phyloP scores from a whole-genome alignment of 805 yeast species.

The Wickerhamomyces sydowiorum region DNA sequence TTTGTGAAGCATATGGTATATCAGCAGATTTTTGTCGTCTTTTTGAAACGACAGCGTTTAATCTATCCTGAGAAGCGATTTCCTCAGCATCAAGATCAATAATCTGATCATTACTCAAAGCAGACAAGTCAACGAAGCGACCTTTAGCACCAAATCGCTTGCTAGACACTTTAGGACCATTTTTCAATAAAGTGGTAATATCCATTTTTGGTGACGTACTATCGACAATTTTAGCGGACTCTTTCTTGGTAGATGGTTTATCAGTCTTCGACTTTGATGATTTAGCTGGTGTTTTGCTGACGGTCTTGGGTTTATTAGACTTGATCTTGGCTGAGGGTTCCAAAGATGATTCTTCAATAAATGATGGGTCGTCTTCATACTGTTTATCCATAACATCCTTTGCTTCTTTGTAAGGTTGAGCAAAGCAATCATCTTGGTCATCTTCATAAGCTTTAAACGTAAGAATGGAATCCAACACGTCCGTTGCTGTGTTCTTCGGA shows the following conservation, averaged over 20 bases:
- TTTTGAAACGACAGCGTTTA: constrained; percentile 1
- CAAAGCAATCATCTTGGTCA: constrained; percentile 3
- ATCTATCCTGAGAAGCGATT: neutral
- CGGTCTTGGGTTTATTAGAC: too few relatives aligned
- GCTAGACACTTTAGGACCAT: constrained; percentile 1
- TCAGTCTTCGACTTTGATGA: neutral
- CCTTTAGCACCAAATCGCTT: constrained; percentile 3
- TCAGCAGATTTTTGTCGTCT: neutral
- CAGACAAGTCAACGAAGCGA: constrained; percentile 5
- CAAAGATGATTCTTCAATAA: neutral
- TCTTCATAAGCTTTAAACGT: constrained; percentile 12
- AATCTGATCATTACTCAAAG: constrained; percentile 10
- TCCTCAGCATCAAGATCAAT: constrained; percentile 11
- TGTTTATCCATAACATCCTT: constrained; percentile 13
- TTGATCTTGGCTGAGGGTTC: neutral
- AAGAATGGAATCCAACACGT: neutral
- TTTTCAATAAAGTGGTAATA: constrained; percentile 14
- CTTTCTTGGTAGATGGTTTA: neutral
- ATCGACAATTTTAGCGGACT: neutral
- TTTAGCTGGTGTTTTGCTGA: neutral
- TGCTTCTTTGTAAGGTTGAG: constrained; percentile 4
- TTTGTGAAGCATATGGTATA: constrained; percentile 3
- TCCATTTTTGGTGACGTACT: constrained; percentile 7
- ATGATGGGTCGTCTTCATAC: constrained; percentile 11
- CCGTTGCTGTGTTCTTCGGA: neutral